Conservation (phyloP, 2,329 filamentous ascomycete genomes). For the Pseudopithomyces chartarum region DNA sequence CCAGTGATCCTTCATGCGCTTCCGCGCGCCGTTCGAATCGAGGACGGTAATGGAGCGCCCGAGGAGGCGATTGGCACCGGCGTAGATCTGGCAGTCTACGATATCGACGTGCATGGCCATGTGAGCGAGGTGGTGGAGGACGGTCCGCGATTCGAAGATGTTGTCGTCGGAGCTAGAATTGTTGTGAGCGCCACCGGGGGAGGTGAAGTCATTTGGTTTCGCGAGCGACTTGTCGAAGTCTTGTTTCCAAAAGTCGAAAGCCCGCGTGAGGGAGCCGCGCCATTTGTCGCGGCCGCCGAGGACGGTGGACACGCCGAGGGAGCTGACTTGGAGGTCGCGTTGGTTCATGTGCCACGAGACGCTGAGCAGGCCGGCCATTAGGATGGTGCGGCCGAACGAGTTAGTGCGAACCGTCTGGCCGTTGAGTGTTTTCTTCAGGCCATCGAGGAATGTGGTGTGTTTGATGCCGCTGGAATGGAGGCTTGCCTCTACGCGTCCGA, state of each 20-base stretch:
- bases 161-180: conserved; percentile 66
- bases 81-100: conserved; percentile 96
- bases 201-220: conserved; percentile 50
- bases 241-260: conserved; percentile 91
- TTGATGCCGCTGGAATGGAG: conserved; percentile 82
- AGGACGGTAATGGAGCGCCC: conserved; percentile 82
- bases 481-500: conserved; percentile 80
- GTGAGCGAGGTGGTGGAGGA: conserved; percentile 90
- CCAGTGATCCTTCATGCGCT: conserved; percentile 87
- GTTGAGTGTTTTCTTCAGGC: conserved; percentile 85
- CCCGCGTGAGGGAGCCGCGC: conserved; percentile 80
- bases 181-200: conserved; percentile 36
- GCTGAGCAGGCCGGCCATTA: conserved; percentile 92
- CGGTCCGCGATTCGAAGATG: conserved; percentile 85
- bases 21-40: conserved; percentile 78
- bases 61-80: conserved; percentile 80
- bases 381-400: conserved; percentile 86
- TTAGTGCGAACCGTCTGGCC: conserved; percentile 88
- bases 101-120: conserved; percentile 99
- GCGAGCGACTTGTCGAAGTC: conserved; percentile 85
- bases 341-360: conserved; percentile 99
- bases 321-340: conserved; percentile 88
- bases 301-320: conserved; percentile 77
- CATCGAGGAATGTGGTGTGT: conserved; percentile 85
- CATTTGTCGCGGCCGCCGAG: conserved; percentile 90